Conservation (phyloP, 2,329 filamentous ascomycete genomes). For the Hypoxylon sp. region DNA sequence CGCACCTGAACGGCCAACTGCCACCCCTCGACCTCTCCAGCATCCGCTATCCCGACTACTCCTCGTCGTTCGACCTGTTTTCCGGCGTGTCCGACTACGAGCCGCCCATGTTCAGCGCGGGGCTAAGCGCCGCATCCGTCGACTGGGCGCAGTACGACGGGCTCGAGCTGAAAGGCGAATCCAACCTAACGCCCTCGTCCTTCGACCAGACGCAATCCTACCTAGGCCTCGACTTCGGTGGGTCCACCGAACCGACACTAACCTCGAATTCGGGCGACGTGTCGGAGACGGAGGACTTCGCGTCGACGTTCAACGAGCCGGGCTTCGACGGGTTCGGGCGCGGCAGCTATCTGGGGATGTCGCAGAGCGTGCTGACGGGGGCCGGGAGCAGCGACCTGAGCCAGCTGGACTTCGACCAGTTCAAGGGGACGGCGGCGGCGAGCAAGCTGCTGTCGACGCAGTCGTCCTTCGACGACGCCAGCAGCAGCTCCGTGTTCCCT, state of each 20-base stretch:
- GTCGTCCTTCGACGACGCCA: slow-evolving; percentile 58
- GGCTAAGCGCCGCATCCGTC: slow-evolving; percentile 69
- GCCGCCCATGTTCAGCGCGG: slow-evolving; percentile 73
- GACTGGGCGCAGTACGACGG: slow-evolving; percentile 68
- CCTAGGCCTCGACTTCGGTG: slow-evolving; percentile 64
- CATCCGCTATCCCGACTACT: slow-evolving; percentile 66
- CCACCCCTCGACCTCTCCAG: slow-evolving; percentile 72
- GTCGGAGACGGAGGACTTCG: slow-evolving; percentile 75
- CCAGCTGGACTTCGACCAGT: slow-evolving; percentile 69
- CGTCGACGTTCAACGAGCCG: slow-evolving; percentile 59
- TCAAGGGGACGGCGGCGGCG: slow-evolving; percentile 65
- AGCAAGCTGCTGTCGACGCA: slow-evolving; percentile 62
- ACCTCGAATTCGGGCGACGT: slow-evolving; percentile 77
- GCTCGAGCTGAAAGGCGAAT: slow-evolving; percentile 60
- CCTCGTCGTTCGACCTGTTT: slow-evolving; percentile 68
- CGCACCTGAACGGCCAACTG: slow-evolving; percentile 67
- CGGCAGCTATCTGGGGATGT: slow-evolving; percentile 63
- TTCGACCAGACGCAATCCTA: slow-evolving; percentile 56
- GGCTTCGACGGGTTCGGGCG: slow-evolving; percentile 64
- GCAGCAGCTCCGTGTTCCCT: slow-evolving; percentile 59
- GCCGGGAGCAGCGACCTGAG: slow-evolving; percentile 59
- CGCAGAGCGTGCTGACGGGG: slow-evolving; percentile 61
- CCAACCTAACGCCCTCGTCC: slow-evolving; percentile 53
- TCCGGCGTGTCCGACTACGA: slow-evolving; percentile 67
- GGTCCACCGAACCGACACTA: slow-evolving; percentile 65